A percentile compares a stretch with the other conserved stretches of the same genome.
Evolutionary conservation across 495 filamentous ascomycete genomes (phyloP).

Genomic region (Cryomyces minteri): DNA sequence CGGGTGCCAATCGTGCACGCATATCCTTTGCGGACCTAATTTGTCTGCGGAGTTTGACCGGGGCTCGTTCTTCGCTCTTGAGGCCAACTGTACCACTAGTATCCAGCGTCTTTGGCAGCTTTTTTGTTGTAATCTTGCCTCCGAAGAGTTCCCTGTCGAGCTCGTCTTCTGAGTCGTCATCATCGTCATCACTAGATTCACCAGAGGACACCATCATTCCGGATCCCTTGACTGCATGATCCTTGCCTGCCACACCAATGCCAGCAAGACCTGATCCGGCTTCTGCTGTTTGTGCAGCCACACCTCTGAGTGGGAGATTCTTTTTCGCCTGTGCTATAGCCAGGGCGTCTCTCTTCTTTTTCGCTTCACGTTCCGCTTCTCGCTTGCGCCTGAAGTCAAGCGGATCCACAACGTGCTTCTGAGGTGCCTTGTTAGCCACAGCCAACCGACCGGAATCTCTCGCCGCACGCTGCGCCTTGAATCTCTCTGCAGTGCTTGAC

Average conservation of each 20-base stretch:
- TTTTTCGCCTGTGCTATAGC: conserved; percentile 46
- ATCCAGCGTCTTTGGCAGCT: conserved; percentile 5
- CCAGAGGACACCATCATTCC: conserved; percentile 73
- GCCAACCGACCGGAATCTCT: neutral
- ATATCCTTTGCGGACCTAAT: conserved; percentile 73
- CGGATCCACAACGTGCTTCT: conserved; percentile 12
- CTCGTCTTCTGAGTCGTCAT: conserved; percentile 24
- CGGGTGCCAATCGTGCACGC: conserved; percentile 78
- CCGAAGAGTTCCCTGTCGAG: conserved; percentile 4
- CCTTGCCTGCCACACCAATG: conserved; percentile 65
- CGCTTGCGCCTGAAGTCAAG: conserved; percentile 26
- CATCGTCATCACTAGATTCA: conserved; percentile 59
- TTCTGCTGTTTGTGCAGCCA: conserved; percentile 37
- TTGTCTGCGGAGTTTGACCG: conserved; percentile 63
- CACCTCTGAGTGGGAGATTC: conserved; percentile 18
- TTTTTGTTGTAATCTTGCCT: conserved; percentile 1
- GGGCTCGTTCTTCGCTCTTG: conserved; percentile 25
- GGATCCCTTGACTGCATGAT: conserved; percentile 47
- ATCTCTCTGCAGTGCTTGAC: conserved; percentile 1
- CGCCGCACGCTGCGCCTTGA: conserved; percentile 2
- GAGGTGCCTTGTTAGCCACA: conserved; percentile 18
- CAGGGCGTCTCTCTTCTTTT: conserved; percentile 49
- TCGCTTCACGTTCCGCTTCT: conserved; percentile 56
- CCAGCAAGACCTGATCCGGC: conserved; percentile 64
- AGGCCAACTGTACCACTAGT: conserved; percentile 11